These are phyloP conservation scores for Apiospora malaysiana DNA, from an alignment of 2,329 filamentous ascomycete genomes.

Conservation along the genomic window DNA sequence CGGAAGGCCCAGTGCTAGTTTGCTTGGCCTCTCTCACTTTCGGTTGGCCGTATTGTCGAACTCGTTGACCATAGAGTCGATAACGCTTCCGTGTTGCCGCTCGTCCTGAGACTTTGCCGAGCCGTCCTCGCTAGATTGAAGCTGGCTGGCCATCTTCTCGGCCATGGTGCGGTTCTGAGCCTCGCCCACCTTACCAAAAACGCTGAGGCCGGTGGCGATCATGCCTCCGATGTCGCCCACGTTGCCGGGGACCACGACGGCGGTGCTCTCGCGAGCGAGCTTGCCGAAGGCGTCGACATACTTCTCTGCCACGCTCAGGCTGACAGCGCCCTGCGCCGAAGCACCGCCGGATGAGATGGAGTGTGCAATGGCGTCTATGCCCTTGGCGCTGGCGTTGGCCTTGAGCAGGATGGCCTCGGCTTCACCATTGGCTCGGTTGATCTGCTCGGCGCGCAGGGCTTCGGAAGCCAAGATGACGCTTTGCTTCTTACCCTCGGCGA, in stretches of 20 bases:
- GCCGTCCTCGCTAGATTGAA: conserved; percentile 27
- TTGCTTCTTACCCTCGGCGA: conserved; percentile 97
- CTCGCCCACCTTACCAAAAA: conserved; percentile 92
- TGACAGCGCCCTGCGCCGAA: conserved; percentile 82
- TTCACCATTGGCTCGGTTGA: conserved; percentile 92
- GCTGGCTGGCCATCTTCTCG: conserved; percentile 37
- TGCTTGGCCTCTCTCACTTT: neutral
- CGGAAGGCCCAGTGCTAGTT: neutral
- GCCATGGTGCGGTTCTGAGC: conserved; percentile 74
- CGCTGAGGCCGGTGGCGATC: conserved; percentile 94
- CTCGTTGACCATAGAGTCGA: conserved; percentile 40
- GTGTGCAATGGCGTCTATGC: conserved; percentile 84
- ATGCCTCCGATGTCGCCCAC: conserved; percentile 95
- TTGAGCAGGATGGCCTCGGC: conserved; percentile 90
- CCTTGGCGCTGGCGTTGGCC: conserved; percentile 82
- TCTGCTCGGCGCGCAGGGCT: conserved; percentile 85
- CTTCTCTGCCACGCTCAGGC: conserved; percentile 91
- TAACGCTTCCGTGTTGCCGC: conserved; percentile 28
- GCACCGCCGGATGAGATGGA: conserved; percentile 76
- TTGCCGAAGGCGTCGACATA: conserved; percentile 96
- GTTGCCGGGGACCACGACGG: conserved; percentile 94
- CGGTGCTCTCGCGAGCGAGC: conserved; percentile 92
- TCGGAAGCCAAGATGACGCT: conserved; percentile 95
- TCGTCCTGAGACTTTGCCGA: neutral
- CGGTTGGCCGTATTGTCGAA: conserved; percentile 38